Percentiles rank a stretch among this genome's conserved stretches.
Conservation (phyloP, 768 basidiomycete genomes). For the Grammothele lineata region DNA sequence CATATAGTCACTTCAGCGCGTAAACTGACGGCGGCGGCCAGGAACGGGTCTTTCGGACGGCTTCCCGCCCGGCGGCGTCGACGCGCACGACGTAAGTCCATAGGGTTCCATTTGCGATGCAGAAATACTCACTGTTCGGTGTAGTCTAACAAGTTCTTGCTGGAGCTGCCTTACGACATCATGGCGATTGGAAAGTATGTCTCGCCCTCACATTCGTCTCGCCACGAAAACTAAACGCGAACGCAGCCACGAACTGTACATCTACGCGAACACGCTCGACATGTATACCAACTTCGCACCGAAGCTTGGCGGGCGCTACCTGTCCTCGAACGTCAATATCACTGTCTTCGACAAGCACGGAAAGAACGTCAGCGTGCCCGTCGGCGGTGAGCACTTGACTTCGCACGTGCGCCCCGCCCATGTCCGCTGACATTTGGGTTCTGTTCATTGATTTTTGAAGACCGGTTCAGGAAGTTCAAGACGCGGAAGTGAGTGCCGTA, state of each 20-base stretch:
- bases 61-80: slow-evolving; percentile 63
- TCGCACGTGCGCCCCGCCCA: background rate
- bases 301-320: slow-evolving; percentile 63
- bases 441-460: too few species aligned
- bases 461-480: slow-evolving; percentile 66
- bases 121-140: background rate
- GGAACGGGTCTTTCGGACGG: slow-evolving; percentile 80
- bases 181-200: slow-evolving; percentile 81
- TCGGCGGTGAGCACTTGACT: slow-evolving; percentile 36
- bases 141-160: slow-evolving; percentile 75
- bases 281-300: slow-evolving; percentile 71
- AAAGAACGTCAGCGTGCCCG: slow-evolving; percentile 34
- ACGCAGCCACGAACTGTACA: slow-evolving; percentile 73
- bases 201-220: background rate
- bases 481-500: slow-evolving; percentile 60
- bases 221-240: too few species aligned
- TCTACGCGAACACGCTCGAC: slow-evolving; percentile 60
- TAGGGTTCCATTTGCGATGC: too few species aligned
- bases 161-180: slow-evolving; percentile 73
- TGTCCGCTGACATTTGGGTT: background rate
- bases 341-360: slow-evolving; percentile 48
- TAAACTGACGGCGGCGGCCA: slow-evolving; percentile 26
- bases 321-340: slow-evolving; percentile 86
- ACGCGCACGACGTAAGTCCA: slow-evolving; percentile 60
- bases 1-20: too few species aligned